Conservation (phyloP, 2,329 filamentous ascomycete genomes). For the Aureobasidium uvarum region DNA sequence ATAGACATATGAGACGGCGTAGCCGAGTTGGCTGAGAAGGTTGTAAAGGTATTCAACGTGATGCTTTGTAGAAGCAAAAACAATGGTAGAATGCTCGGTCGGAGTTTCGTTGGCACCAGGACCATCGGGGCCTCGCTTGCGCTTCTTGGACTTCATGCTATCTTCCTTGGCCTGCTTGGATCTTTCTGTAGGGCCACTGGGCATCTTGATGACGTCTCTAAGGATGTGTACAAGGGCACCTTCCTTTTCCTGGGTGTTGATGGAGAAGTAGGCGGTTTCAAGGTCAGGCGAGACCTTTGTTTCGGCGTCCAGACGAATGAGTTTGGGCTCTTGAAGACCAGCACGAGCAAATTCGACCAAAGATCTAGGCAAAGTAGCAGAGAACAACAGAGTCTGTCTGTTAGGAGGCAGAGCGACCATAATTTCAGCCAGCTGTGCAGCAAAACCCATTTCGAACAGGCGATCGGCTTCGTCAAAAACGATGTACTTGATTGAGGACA, state of each 20-base stretch:
- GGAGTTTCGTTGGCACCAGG: slow-evolving; percentile 65
- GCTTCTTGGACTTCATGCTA: slow-evolving; percentile 60
- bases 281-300: slow-evolving; percentile 95
- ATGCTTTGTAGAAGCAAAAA: slow-evolving; percentile 94
- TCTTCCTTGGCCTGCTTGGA: slow-evolving; percentile 47
- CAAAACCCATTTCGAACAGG: slow-evolving; percentile 98
- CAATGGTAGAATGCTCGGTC: slow-evolving; percentile 86
- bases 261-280: slow-evolving; percentile 90
- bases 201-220: slow-evolving; percentile 90
- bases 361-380: slow-evolving; percentile 88
- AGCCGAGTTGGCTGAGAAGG: slow-evolving; percentile 77
- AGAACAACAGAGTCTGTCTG: slow-evolving; percentile 90
- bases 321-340: slow-evolving; percentile 84
- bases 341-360: slow-evolving; percentile 94
- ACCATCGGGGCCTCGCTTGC: slow-evolving; percentile 59
- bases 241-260: slow-evolving; percentile 93
- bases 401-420: slow-evolving; percentile 79
- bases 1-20: slow-evolving; percentile 90
- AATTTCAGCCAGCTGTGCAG: slow-evolving; percentile 89
- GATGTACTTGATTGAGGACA: slow-evolving; percentile 89
- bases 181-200: slow-evolving; percentile 62
- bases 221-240: slow-evolving; percentile 85
- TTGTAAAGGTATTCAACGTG: slow-evolving; percentile 90
- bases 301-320: slow-evolving; percentile 89
- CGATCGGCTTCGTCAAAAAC: slow-evolving; percentile 98